Conservation (phyloP, 805 yeast genomes). For the Saturnispora galanensis region DNA sequence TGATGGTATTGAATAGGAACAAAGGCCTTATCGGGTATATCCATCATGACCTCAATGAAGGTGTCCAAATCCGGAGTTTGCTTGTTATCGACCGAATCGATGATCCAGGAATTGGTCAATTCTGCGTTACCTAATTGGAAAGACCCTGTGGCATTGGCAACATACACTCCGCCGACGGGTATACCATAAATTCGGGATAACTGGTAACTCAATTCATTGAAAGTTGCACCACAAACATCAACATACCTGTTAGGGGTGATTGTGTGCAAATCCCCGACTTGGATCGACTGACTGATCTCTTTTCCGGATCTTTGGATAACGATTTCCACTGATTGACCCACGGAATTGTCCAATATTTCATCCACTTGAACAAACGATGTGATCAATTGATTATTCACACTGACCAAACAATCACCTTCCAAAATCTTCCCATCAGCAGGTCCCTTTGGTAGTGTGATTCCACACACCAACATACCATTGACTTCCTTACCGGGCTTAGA, state of each 20-base stretch:
- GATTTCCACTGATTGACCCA: conserved; percentile 48
- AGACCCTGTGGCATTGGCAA: conserved; percentile 69
- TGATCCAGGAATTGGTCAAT: conserved; percentile 68
- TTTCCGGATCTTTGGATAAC: conserved; percentile 69
- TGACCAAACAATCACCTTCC: conserved; percentile 79
- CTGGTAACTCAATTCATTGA: conserved; percentile 80
- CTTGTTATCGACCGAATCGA: conserved; percentile 67
- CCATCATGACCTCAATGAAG: conserved; percentile 68
- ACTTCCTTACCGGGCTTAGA: conserved; percentile 50
- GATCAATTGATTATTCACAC: conserved; percentile 56
- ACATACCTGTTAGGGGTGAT: conserved; percentile 79
- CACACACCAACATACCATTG: conserved; percentile 78
- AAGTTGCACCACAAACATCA: conserved; percentile 78
- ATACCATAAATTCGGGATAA: conserved; percentile 77
- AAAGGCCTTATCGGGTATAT: conserved; percentile 65
- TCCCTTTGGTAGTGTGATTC: conserved; percentile 72
- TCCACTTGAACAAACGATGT: conserved; percentile 74
- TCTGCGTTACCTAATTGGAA: conserved; percentile 44
- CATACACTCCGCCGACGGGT: conserved; percentile 77
- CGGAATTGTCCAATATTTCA: conserved; percentile 62
- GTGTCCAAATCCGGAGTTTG: conserved; percentile 67
- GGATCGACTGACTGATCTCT: conserved; percentile 38
- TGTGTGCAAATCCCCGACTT: conserved; percentile 65
- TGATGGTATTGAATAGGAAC: conserved; percentile 68
- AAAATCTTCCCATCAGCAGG: conserved; percentile 65